A percentile compares a stretch with the other conserved stretches of the same genome.
Evolutionary conservation across 1,284 basidiomycete genomes (phyloP).

Genomic region (Salmacisia buchloeana): DNA sequence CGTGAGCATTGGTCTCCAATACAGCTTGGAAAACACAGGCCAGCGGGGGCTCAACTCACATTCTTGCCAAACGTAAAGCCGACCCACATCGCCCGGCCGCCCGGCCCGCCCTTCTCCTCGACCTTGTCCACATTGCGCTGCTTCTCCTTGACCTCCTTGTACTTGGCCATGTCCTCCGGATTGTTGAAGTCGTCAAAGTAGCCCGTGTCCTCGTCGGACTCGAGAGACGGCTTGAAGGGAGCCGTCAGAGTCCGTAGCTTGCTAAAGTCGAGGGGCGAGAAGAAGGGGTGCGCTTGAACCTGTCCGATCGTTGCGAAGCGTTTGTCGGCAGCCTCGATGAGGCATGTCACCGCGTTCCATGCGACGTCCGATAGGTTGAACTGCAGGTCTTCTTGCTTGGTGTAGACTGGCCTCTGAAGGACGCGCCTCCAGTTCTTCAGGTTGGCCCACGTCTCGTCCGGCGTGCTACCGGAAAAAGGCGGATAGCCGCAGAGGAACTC

Average conservation of each 20-base stretch:
- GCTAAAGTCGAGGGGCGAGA: constrained; percentile 69
- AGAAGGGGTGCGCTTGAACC: constrained; percentile 78
- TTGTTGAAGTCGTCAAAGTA: constrained; percentile 97
- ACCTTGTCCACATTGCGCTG: constrained; percentile 85
- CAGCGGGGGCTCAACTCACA: constrained; percentile 12
- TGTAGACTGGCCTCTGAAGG: constrained; percentile 84
- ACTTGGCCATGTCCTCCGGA: constrained; percentile 90
- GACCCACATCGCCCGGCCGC: constrained; percentile 65
- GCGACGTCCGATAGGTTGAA: constrained; percentile 92
- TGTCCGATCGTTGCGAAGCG: constrained; percentile 72
- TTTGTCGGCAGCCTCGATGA: constrained; percentile 69
- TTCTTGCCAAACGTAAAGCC: constrained; percentile 78
- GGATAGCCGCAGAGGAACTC: constrained; percentile 85
- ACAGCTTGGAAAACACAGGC: not conserved
- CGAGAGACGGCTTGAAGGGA: constrained; percentile 91
- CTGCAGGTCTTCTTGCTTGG: constrained; percentile 89
- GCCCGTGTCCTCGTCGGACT: constrained; percentile 85
- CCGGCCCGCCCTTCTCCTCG: constrained; percentile 61
- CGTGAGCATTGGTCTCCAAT: not conserved
- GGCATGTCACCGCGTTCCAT: constrained; percentile 86
- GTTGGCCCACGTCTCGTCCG: constrained; percentile 99
- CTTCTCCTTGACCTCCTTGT: constrained; percentile 88
- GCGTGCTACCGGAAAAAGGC: constrained; percentile 88
- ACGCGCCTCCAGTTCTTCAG: constrained; percentile 93
- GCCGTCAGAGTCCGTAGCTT: constrained; percentile 71